Conservation (phyloP, 257 asterid genomes). For the Solanum sitiens region DNA sequence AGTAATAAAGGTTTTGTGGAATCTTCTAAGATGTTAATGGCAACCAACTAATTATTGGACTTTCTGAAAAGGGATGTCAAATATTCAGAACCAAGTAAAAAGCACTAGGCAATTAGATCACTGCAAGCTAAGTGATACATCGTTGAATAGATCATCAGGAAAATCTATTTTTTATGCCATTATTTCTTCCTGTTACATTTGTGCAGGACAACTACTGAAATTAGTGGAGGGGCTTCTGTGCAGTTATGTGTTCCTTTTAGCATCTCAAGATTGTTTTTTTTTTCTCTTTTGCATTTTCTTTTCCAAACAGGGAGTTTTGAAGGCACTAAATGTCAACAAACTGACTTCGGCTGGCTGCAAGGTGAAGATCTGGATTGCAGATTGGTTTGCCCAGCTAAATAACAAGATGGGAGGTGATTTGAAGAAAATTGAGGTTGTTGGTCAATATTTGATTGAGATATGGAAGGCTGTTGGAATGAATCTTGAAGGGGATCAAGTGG, state of each 20-base stretch:
- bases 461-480: conserved; percentile 94
- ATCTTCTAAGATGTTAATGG: background rate
- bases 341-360: conserved; percentile 81
- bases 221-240: background rate
- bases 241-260: background rate
- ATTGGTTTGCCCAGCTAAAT: conserved; percentile 89
- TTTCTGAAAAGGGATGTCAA: background rate
- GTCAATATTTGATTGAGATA: conserved; percentile 74
- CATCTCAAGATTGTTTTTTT: background rate
- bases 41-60: background rate
- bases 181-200: background rate
- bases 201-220: background rate
- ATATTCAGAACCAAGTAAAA: background rate
- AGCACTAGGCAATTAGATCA: background rate
- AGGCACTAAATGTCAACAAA: conserved; percentile 78
- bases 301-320: conserved; percentile 71
- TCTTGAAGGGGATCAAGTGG: conserved; percentile 65
- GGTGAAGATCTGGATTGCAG: conserved; percentile 90
- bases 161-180: background rate
- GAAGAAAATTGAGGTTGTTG: conserved; percentile 65
- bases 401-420: conserved; percentile 90
- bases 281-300: background rate
- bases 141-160: background rate
- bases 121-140: background rate
- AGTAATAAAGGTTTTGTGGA: background rate